phyloP scores from a whole-genome alignment of 2,329 filamentous ascomycete genomes.

The Aspergillus fumigatus region DNA sequence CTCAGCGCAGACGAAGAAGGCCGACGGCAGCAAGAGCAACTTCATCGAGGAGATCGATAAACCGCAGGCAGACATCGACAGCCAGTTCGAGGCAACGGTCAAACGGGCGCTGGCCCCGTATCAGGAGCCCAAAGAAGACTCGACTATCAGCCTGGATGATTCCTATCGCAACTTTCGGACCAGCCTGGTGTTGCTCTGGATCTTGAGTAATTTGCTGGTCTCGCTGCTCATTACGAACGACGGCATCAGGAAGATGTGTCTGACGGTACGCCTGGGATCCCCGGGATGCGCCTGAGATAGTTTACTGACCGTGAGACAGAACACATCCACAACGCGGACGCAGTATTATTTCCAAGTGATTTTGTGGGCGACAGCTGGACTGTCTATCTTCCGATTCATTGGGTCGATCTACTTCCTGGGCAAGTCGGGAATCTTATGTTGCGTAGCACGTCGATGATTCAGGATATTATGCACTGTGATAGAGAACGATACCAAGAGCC shows the following conservation, averaged over 20 bases:
- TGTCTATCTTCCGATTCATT: slow-evolving; percentile 83
- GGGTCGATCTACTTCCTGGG: slow-evolving; percentile 94
- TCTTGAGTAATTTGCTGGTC: slow-evolving; percentile 87
- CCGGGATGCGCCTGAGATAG: neutral
- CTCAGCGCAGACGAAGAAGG: slow-evolving; percentile 81
- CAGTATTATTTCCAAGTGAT: slow-evolving; percentile 87
- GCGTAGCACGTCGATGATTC: slow-evolving; percentile 71
- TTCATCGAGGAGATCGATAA: slow-evolving; percentile 96
- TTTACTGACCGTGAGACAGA: slow-evolving; percentile 41
- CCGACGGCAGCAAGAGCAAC: slow-evolving; percentile 70
- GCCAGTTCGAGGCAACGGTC: slow-evolving; percentile 92
- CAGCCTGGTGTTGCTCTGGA: slow-evolving; percentile 84
- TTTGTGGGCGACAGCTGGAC: slow-evolving; percentile 78
- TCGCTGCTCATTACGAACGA: slow-evolving; percentile 87
- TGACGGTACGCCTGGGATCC: slow-evolving; percentile 62
- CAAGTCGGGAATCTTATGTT: slow-evolving; percentile 92
- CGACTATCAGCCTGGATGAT: slow-evolving; percentile 87
- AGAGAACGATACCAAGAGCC: slow-evolving; percentile 2
- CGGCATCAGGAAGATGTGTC: slow-evolving; percentile 75
- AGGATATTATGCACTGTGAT: slow-evolving; percentile 8
- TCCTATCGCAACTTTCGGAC: slow-evolving; percentile 99
- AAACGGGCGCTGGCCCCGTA: slow-evolving; percentile 86
- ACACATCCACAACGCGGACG: slow-evolving; percentile 69
- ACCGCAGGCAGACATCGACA: slow-evolving; percentile 96
- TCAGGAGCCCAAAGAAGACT: slow-evolving; percentile 68